A percentile compares a stretch with the other conserved stretches of the same genome.
phyloP scores from a whole-genome alignment of 139 green algal genomes.

The Tetratostichococcus sp. region DNA sequence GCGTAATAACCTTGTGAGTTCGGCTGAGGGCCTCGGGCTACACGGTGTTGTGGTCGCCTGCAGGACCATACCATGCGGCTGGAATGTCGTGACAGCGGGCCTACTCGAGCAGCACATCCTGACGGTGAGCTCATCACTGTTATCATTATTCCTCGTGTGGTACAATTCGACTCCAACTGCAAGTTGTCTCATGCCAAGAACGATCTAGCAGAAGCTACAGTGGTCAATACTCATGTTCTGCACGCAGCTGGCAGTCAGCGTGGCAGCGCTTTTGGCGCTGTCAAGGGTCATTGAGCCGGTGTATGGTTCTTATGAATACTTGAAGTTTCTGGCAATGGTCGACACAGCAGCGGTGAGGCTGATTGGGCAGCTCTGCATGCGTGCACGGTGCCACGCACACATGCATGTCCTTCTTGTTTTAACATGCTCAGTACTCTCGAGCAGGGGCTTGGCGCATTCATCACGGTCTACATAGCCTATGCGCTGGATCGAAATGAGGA shows the following conservation, averaged over 20 bases:
- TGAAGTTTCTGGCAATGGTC: constrained; percentile 72
- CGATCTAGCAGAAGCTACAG: too few relatives aligned
- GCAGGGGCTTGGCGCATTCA: constrained; percentile 48
- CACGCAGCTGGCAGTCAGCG: constrained; percentile 56
- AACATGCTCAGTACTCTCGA: not conserved
- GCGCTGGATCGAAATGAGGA: constrained; percentile 22
- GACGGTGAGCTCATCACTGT: constrained; percentile 9
- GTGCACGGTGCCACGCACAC: too few relatives aligned
- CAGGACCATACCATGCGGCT: constrained; percentile 25
- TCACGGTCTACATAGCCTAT: constrained; percentile 60
- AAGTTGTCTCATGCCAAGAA: too few relatives aligned
- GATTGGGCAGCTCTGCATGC: too few relatives aligned
- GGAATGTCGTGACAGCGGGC: constrained; percentile 34
- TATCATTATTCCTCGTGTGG: not conserved
- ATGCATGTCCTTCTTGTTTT: too few relatives aligned
- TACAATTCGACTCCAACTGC: too few relatives aligned
- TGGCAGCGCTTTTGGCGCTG: constrained; percentile 62
- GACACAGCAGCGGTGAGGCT: constrained; percentile 27
- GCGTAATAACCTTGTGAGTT: too few relatives aligned
- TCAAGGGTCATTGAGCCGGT: constrained; percentile 76
- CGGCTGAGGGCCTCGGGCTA: too few relatives aligned
- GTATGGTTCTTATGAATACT: constrained; percentile 73
- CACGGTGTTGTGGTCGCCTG: too few relatives aligned
- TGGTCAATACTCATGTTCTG: not conserved
- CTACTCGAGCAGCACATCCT: constrained; percentile 26